Conservation (phyloP, 345 rosid genomes). For the Clarkia xantiana region DNA sequence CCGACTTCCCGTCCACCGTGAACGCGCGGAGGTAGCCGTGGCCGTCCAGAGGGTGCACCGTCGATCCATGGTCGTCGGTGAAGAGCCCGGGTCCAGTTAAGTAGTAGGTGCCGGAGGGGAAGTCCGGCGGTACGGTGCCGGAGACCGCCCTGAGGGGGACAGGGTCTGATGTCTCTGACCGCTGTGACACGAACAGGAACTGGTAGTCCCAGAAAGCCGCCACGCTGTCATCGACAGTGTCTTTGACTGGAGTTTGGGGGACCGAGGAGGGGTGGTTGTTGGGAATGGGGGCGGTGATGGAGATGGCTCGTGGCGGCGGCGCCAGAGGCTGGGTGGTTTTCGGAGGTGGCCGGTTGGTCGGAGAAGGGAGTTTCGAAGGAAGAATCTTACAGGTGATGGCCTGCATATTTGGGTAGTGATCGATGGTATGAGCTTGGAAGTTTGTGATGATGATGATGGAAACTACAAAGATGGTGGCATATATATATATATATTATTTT, state of each 20-base stretch:
- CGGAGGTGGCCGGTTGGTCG: conserved; percentile 12
- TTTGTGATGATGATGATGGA: neutral
- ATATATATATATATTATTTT: neutral
- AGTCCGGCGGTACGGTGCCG: conserved; percentile 51
- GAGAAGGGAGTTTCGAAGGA: conserved; percentile 25
- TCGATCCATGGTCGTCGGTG: conserved; percentile 75
- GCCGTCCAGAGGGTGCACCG: conserved; percentile 85
- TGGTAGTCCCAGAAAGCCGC: conserved; percentile 85
- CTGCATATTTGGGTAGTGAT: conserved; percentile 17
- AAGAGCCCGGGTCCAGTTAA: conserved; percentile 78
- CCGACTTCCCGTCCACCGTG: conserved; percentile 22
- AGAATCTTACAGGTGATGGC: conserved; percentile 16
- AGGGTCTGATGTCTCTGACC: conserved; percentile 41
- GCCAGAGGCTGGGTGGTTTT: neutral
- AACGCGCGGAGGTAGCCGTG: conserved; percentile 85
- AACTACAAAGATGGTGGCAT: neutral
- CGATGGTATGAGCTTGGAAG: conserved; percentile 1
- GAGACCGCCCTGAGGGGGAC: conserved; percentile 28
- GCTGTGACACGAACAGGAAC: conserved; percentile 61
- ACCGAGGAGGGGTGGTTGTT: conserved; percentile 6
- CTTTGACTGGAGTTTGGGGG: conserved; percentile 1
- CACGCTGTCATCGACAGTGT: conserved; percentile 21
- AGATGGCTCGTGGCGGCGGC: conserved; percentile 28
- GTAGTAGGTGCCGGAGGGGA: conserved; percentile 79
- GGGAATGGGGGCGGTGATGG: conserved; percentile 26